Evolutionary conservation across 2,329 filamentous ascomycete genomes (phyloP).

Genomic region (Aspergillus oerlinghausenensis): DNA sequence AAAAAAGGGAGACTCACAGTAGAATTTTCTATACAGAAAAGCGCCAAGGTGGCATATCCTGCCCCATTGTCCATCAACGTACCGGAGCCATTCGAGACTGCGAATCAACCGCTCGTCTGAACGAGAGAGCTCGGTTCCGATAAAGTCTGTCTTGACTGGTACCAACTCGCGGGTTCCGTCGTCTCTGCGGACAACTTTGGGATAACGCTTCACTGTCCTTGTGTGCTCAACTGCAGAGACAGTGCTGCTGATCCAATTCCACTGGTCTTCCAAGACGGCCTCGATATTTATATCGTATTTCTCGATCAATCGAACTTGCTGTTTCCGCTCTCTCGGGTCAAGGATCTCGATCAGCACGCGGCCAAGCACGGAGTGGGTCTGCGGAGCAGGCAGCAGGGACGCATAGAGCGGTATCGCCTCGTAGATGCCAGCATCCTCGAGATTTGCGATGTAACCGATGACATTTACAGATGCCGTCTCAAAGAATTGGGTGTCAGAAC

Average conservation of each 20-base stretch:
- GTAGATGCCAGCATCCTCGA: slow-evolving; percentile 67
- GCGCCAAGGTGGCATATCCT: slow-evolving; percentile 65
- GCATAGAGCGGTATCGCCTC: slow-evolving; percentile 85
- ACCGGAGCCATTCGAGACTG: slow-evolving; percentile 78
- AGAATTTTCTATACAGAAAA: slow-evolving; percentile 74
- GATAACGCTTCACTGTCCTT: slow-evolving; percentile 26
- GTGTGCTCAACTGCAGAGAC: slow-evolving; percentile 31
- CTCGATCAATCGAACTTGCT: slow-evolving; percentile 69
- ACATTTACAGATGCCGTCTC: slow-evolving; percentile 63
- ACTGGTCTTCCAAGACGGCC: slow-evolving; percentile 68
- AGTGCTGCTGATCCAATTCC: slow-evolving; percentile 39
- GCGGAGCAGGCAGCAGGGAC: slow-evolving; percentile 64
- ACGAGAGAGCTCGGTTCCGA: slow-evolving; percentile 57
- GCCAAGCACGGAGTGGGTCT: slow-evolving; percentile 67
- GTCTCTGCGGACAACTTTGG: slow-evolving; percentile 49
- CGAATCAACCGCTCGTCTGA: slow-evolving; percentile 70
- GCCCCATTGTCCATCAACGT: slow-evolving; percentile 67
- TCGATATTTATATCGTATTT: slow-evolving; percentile 68
- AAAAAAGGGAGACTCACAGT: slow-evolving; percentile 59
- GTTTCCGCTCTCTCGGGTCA: slow-evolving; percentile 59
- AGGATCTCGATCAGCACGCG: slow-evolving; percentile 71
- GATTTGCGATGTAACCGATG: slow-evolving; percentile 73
- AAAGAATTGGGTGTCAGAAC: slow-evolving; percentile 49
- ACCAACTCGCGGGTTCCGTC: slow-evolving; percentile 51
- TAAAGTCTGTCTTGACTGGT: slow-evolving; percentile 66